Conservation (phyloP, 441 rosid species). For the Raphanus hybrid region DNA sequence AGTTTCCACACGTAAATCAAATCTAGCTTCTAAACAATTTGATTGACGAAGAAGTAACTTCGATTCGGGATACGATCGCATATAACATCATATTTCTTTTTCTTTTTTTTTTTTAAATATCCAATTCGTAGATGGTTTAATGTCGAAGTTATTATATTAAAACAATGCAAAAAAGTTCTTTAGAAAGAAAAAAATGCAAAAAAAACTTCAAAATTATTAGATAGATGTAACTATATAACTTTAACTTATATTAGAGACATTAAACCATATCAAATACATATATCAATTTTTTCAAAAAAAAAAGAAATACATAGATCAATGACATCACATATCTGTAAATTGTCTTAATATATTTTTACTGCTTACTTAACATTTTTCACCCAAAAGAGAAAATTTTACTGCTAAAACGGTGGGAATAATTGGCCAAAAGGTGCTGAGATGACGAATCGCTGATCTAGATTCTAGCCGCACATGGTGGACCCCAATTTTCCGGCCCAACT, state of each 20-base stretch:
- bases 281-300: not conserved
- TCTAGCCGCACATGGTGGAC: conserved; percentile 41
- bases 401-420: conserved; percentile 35
- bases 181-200: too few species aligned
- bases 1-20: conserved; percentile 15
- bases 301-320: not conserved
- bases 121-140: too few species aligned
- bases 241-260: not conserved
- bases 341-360: not conserved
- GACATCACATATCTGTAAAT: not conserved
- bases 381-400: too few species aligned
- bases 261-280: not conserved
- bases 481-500: conserved; percentile 12
- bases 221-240: too few species aligned
- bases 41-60: conserved; percentile 9
- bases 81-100: too few species aligned
- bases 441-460: conserved; percentile 37
- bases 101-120: too few species aligned
- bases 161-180: too few species aligned
- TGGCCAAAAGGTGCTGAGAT: conserved; percentile 16
- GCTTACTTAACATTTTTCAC: too few species aligned
- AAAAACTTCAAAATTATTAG: too few species aligned
- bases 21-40: conserved; percentile 8
- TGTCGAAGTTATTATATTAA: too few species aligned
- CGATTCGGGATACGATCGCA: not conserved